Evolutionary conservation across 768 basidiomycete species (phyloP).

Genomic region (Tricholoma bakamatsutake): DNA sequence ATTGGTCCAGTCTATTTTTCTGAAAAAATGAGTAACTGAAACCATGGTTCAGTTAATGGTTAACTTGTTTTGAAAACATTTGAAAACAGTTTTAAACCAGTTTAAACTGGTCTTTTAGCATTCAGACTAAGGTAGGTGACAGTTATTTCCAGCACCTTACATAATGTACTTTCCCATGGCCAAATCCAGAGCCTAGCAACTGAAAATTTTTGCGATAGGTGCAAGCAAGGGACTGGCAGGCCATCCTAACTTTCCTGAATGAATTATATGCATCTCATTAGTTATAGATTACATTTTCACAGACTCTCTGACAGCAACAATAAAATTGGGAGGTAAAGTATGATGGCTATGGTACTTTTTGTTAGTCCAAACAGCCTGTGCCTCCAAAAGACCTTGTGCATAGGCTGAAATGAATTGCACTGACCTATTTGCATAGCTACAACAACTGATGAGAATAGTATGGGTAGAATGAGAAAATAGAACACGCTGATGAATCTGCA

Average conservation of each 20-base stretch:
- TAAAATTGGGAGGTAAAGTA: conserved; percentile 5
- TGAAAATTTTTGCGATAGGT: not conserved
- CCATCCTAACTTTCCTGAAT: not conserved
- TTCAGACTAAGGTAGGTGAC: conserved; percentile 2
- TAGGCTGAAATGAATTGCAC: conserved; percentile 8
- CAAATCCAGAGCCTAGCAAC: not conserved
- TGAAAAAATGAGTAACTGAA: too few relatives aligned
- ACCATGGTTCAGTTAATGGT: too few relatives aligned
- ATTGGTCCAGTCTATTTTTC: too few relatives aligned
- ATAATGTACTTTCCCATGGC: not conserved
- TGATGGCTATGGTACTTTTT: conserved; percentile 9
- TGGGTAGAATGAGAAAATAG: not conserved
- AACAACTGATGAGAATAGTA: not conserved
- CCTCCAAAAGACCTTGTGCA: conserved; percentile 5
- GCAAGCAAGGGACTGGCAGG: not conserved
- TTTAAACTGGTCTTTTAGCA: too few relatives aligned
- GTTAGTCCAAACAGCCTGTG: conserved; percentile 10
- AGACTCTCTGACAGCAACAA: not conserved
- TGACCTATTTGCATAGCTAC: conserved; percentile 14
- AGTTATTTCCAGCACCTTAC: not conserved
- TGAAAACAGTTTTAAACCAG: too few relatives aligned
- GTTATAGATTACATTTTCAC: not conserved
- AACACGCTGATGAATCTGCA: conserved; percentile 13
- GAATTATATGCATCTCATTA: not conserved
- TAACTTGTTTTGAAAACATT: too few relatives aligned